These are phyloP conservation scores for Bromus sterilis DNA, from an alignment of 176 grass and related monocot species.

Conservation along the genomic window DNA sequence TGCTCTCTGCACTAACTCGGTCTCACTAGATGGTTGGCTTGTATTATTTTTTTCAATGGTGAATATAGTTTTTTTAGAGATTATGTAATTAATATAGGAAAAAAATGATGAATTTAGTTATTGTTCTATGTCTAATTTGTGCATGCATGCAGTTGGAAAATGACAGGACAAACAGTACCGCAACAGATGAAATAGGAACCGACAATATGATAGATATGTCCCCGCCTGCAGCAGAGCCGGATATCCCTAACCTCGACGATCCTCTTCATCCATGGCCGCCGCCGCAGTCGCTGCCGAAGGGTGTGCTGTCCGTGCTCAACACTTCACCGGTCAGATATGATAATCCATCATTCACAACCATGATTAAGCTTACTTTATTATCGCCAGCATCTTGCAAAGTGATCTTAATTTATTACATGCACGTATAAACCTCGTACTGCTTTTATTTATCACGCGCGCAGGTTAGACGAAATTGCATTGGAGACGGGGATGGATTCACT, in stretches of 20 bases:
- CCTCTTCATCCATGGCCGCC: not conserved
- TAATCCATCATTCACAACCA: not conserved
- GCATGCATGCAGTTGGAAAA: not conserved
- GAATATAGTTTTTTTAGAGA: not conserved
- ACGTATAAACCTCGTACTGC: not conserved
- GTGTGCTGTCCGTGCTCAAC: not conserved
- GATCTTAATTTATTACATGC: not conserved
- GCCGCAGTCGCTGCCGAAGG: not conserved
- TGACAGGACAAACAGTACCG: not conserved
- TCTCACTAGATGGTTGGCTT: not conserved
- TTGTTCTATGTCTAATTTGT: not conserved
- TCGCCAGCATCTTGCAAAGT: not conserved
- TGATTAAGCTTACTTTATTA: not conserved
- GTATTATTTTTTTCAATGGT: not conserved
- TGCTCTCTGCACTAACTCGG: no score
- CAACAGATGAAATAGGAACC: not conserved
- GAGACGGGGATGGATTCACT: conserved; percentile 30
- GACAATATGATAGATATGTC: not conserved
- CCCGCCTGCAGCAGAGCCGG: not conserved
- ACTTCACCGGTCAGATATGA: conserved; percentile 23
- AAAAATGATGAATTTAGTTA: not conserved
- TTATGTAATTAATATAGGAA: not conserved
- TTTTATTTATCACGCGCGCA: not conserved
- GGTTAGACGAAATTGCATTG: conserved; percentile 1
- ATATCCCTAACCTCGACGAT: not conserved